Conservation (phyloP, 164 flowering plant genomes). For the Umbellularia californica region DNA sequence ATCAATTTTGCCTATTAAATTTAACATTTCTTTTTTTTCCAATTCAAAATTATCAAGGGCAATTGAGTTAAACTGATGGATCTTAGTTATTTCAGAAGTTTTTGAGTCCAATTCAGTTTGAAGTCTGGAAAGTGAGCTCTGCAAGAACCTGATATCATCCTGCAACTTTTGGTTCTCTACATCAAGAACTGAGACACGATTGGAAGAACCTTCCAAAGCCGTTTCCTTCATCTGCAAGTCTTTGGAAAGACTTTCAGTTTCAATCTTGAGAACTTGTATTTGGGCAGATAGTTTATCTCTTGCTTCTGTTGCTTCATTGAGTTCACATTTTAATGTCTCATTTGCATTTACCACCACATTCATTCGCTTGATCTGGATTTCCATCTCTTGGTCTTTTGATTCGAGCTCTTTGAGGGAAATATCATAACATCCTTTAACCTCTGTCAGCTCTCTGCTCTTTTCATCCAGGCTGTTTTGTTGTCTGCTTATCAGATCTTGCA, state of each 20-base stretch:
- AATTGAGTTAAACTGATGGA: constrained; percentile 1
- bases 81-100: constrained; percentile 28
- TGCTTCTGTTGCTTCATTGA: constrained; percentile 27
- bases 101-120: constrained; percentile 34
- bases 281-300: constrained; percentile 26
- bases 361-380: background rate
- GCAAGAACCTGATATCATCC: constrained; percentile 25
- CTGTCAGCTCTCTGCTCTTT: background rate
- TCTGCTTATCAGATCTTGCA: background rate
- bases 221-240: constrained; percentile 35
- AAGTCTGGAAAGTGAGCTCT: constrained; percentile 25
- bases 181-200: constrained; percentile 25
- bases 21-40: background rate
- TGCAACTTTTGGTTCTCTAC: constrained; percentile 28
- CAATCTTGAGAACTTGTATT: constrained; percentile 31
- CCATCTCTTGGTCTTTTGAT: background rate
- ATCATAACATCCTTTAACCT: background rate
- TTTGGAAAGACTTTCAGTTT: constrained; percentile 21
- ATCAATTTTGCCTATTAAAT: constrained; percentile 13
- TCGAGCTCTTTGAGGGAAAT: background rate
- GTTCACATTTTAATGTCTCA: constrained; percentile 31
- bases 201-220: constrained; percentile 30
- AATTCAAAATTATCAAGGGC: constrained; percentile 2
- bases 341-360: constrained; percentile 8
- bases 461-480: background rate